Percentiles rank a stretch among this genome's conserved stretches.
phyloP scores from a whole-genome alignment of 805 yeast genomes.

The Priceomyces medius region DNA sequence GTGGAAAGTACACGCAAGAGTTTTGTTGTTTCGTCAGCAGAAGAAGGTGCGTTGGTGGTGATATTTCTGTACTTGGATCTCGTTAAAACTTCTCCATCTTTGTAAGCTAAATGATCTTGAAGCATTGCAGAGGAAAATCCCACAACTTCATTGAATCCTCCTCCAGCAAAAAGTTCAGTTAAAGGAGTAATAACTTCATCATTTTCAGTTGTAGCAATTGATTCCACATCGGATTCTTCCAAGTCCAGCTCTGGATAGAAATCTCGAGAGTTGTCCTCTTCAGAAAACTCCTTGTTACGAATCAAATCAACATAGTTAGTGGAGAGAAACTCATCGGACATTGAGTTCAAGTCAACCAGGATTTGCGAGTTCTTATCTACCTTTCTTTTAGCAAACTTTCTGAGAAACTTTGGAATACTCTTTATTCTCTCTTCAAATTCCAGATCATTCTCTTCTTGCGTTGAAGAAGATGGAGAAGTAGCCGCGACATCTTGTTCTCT shows the following conservation, averaged over 20 bases:
- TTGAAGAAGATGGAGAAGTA: background rate
- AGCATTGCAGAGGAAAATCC: constrained; percentile 19
- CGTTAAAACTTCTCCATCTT: constrained; percentile 29
- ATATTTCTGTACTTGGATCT: constrained; percentile 26
- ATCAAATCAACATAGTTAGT: constrained; percentile 25
- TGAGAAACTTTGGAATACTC: constrained; percentile 27
- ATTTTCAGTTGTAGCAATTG: background rate
- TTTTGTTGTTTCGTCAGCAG: constrained; percentile 10
- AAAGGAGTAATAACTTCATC: constrained; percentile 8
- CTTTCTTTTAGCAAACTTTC: constrained; percentile 24
- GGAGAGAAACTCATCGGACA: constrained; percentile 17
- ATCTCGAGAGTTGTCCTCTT: constrained; percentile 36
- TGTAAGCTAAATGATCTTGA: constrained; percentile 26
- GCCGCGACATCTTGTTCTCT: background rate
- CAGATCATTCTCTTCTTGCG: constrained; percentile 14
- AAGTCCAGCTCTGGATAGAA: constrained; percentile 25
- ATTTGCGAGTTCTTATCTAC: constrained; percentile 11
- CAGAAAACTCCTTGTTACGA: constrained; percentile 29
- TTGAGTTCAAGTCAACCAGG: constrained; percentile 14
- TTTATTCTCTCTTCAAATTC: constrained; percentile 17
- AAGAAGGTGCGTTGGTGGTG: background rate
- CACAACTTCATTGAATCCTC: constrained; percentile 26
- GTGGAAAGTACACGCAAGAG: constrained; percentile 11
- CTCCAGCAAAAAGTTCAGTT: constrained; percentile 24
- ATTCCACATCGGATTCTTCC: constrained; percentile 18